Conservation (phyloP, 2,329 filamentous ascomycete genomes). For the Colletotrichum sp. region DNA sequence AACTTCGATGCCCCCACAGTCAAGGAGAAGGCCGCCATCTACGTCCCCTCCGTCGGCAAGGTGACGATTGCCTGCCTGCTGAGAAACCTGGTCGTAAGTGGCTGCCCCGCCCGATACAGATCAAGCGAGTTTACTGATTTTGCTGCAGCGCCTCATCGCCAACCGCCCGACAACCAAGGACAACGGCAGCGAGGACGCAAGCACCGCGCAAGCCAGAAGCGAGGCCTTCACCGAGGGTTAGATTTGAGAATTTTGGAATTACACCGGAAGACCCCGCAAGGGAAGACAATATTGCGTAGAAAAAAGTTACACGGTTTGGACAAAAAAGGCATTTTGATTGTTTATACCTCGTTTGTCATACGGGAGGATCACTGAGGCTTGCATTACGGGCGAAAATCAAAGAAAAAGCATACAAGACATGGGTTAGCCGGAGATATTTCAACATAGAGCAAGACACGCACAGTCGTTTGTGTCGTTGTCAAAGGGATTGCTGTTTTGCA, state of each 20-base stretch:
- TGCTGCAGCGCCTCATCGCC: constrained; percentile 54
- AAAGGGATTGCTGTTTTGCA: neutral
- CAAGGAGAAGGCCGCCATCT: constrained; percentile 96
- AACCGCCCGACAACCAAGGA: constrained; percentile 48
- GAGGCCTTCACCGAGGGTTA: constrained; percentile 45
- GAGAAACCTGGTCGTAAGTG: constrained; percentile 83
- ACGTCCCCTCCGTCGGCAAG: constrained; percentile 96
- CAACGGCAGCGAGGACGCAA: constrained; percentile 30
- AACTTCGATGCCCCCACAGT: constrained; percentile 87
- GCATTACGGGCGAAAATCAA: constrained; percentile 1
- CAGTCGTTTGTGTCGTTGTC: neutral
- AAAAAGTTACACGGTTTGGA: neutral
- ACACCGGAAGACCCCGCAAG: neutral
- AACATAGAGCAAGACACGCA: neutral
- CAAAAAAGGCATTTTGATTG: neutral
- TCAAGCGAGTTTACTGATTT: neutral
- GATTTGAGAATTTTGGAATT: constrained; percentile 21
- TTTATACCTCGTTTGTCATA: constrained; percentile 2
- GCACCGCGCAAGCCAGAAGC: constrained; percentile 38
- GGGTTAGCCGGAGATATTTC: constrained; percentile 2
- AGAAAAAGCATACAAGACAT: constrained; percentile 9
- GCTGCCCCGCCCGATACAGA: neutral
- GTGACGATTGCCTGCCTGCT: constrained; percentile 93
- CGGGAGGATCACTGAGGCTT: neutral
- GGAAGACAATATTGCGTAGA: neutral